Evolutionary conservation across 1,284 basidiomycete genomes (phyloP).

Genomic region (Earliella scabrosa): DNA sequence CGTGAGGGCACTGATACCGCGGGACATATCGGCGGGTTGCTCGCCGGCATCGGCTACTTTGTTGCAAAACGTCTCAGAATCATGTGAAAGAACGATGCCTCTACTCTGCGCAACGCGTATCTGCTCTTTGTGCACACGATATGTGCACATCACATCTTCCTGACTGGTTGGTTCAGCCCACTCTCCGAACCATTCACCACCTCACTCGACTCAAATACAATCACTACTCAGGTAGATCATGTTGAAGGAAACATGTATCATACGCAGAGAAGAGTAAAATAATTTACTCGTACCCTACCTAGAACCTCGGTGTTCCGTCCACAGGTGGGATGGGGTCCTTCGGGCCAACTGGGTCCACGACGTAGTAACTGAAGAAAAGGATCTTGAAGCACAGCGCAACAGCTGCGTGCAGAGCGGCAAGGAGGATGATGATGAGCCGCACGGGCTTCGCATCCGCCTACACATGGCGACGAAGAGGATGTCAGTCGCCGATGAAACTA

Average conservation of each 20-base stretch:
- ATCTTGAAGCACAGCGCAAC: conserved; percentile 86
- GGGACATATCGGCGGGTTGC: conserved; percentile 81
- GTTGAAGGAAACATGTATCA: neutral
- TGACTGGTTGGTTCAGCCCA: too few relatives aligned
- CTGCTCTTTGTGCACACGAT: too few relatives aligned
- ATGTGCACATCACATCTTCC: too few relatives aligned
- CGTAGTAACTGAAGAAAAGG: conserved; percentile 87
- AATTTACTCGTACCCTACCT: conserved; percentile 1
- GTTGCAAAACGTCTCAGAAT: conserved; percentile 27
- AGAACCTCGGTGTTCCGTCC: neutral
- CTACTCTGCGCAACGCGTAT: too few relatives aligned
- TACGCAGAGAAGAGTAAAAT: neutral
- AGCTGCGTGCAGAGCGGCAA: conserved; percentile 72
- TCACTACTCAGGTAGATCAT: neutral
- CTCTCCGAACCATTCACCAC: too few relatives aligned
- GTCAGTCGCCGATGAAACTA: too few relatives aligned
- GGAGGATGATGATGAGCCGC: conserved; percentile 75
- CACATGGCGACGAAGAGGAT: neutral
- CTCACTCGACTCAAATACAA: too few relatives aligned
- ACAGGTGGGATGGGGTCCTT: conserved; percentile 36
- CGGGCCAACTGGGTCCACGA: conserved; percentile 56
- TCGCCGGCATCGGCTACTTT: conserved; percentile 71
- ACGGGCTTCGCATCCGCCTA: conserved; percentile 86
- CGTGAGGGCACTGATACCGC: conserved; percentile 63
- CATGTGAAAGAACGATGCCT: conserved; percentile 24